These are phyloP conservation scores for Prunus yedoensis DNA, from an alignment of 331 rosid species.

Conservation along the genomic window DNA sequence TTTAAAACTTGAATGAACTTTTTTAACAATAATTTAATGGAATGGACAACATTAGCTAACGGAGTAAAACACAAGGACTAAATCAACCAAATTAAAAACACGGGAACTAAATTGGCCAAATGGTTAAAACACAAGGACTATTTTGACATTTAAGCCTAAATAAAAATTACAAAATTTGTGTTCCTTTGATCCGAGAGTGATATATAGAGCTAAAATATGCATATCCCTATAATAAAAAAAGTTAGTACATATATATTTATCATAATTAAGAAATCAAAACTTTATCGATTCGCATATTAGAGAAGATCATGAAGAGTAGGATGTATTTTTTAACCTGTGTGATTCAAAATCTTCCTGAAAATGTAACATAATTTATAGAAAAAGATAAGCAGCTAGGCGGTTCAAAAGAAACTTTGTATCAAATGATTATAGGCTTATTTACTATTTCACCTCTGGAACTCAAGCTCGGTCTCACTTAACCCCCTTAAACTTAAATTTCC, in stretches of 20 bases:
- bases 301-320: background rate
- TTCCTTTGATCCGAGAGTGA: background rate
- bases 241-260: background rate
- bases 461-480: too few relatives aligned
- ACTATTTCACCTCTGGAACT: fast-evolving
- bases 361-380: background rate
- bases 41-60: too few relatives aligned
- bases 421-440: too few relatives aligned
- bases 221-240: background rate
- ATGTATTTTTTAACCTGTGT: background rate
- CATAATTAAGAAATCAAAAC: background rate
- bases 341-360: background rate
- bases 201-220: background rate
- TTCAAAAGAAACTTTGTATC: too few relatives aligned
- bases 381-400: background rate
- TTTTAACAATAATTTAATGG: too few relatives aligned
- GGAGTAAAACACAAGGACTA: too few relatives aligned
- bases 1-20: too few relatives aligned
- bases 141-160: background rate
- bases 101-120: too few relatives aligned
- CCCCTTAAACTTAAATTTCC: too few relatives aligned
- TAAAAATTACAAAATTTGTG: background rate
- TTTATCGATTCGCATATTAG: background rate
- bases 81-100: too few relatives aligned
- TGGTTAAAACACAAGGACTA: too few relatives aligned